Percentiles rank a stretch among this genome's conserved stretches.
Conservation (phyloP, 169 alveolate genomes). For the Plasmodium chabaudi region DNA sequence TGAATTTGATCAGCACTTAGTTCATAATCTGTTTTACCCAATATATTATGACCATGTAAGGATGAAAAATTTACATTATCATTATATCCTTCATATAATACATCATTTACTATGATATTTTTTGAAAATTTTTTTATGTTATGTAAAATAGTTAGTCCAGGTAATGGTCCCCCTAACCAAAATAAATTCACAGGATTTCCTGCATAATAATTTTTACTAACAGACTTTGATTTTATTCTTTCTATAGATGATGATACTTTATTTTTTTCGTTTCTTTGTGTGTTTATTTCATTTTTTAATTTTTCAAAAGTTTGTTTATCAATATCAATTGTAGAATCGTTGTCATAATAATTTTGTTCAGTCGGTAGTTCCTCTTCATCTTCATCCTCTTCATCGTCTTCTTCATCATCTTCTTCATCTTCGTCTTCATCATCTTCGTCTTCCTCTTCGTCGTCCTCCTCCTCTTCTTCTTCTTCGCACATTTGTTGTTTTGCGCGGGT, state of each 20-base stretch:
- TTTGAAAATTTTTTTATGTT: constrained; percentile 56
- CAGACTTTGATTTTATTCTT: neutral
- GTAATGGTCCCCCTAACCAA: constrained; percentile 76
- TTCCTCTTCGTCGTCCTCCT: neutral
- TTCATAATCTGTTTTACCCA: neutral
- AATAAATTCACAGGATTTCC: constrained; percentile 57
- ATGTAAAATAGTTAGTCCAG: constrained; percentile 68
- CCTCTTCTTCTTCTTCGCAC: neutral
- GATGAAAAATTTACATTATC: constrained; percentile 12
- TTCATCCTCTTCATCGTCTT: constrained; percentile 13
- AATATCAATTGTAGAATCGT: neutral
- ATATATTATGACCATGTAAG: neutral
- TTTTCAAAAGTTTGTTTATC: neutral
- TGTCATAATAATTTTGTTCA: neutral
- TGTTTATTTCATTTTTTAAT: neutral
- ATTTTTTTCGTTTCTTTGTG: neutral
- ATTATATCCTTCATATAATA: constrained; percentile 69
- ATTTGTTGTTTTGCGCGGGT: neutral
- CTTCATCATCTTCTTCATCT: constrained; percentile 4
- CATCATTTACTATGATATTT: constrained; percentile 61
- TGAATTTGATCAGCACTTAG: neutral
- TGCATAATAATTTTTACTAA: constrained; percentile 11
- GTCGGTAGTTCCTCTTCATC: constrained; percentile 2
- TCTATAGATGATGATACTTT: constrained; percentile 5
- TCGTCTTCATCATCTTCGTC: constrained; percentile 4